These are phyloP conservation scores for Erythrobasidium hasegawianum DNA, from an alignment of 1,284 basidiomycete species.

Conservation along the genomic window DNA sequence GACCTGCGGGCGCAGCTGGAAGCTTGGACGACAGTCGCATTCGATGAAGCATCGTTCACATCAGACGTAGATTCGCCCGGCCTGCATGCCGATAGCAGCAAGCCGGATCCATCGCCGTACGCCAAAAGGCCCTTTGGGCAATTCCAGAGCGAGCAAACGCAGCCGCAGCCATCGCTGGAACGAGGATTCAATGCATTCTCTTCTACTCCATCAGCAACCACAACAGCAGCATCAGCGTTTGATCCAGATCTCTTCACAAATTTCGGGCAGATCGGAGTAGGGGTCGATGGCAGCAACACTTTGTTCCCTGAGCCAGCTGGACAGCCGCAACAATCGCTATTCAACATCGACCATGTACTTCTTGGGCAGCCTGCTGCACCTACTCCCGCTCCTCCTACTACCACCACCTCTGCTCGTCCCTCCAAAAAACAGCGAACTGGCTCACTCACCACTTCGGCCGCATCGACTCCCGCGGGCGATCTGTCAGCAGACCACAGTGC, in stretches of 20 bases:
- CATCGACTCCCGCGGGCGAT: neutral
- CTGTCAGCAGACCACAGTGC: too few relatives aligned
- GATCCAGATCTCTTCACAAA: too few relatives aligned
- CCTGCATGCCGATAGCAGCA: slow-evolving; percentile 6
- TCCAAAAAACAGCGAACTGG: too few relatives aligned
- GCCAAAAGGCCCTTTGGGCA: slow-evolving; percentile 32
- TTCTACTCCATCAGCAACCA: too few relatives aligned
- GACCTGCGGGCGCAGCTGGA: slow-evolving; percentile 74
- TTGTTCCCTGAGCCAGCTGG: neutral
- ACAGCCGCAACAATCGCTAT: neutral
- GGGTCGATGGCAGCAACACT: too few relatives aligned
- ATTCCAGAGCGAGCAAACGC: neutral
- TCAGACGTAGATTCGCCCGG: slow-evolving; percentile 22
- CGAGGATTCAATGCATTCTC: slow-evolving; percentile 22
- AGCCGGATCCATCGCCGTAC: slow-evolving; percentile 32
- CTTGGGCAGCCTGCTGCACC: too few relatives aligned
- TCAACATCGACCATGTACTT: too few relatives aligned
- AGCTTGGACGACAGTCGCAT: slow-evolving; percentile 74
- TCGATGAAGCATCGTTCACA: slow-evolving; percentile 66
- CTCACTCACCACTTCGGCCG: neutral
- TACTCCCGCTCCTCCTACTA: slow-evolving; percentile 1
- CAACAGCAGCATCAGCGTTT: too few relatives aligned
- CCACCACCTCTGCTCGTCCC: too few relatives aligned
- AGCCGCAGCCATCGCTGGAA: slow-evolving; percentile 12
- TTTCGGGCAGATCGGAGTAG: too few relatives aligned